Evolutionary conservation across 1,284 basidiomycete genomes (phyloP).

Genomic region (Apiotrichum brassicae): DNA sequence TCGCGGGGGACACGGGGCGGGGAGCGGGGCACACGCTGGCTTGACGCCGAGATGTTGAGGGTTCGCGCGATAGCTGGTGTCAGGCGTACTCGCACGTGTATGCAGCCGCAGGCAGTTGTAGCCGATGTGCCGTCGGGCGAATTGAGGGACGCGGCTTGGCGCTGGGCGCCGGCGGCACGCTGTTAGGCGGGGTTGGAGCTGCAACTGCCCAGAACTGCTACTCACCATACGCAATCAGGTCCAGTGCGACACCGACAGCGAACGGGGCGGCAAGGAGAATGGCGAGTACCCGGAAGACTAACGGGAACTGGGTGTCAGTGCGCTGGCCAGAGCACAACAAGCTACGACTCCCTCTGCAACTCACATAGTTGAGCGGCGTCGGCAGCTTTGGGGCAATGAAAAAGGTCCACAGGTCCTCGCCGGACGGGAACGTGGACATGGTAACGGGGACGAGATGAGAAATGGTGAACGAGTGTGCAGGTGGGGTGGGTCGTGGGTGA

Average conservation of each 20-base stretch:
- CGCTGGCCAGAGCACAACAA: neutral
- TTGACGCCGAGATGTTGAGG: constrained; percentile 31
- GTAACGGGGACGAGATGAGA: neutral
- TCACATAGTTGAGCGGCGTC: constrained; percentile 14
- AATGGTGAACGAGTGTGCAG: no score
- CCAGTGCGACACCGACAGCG: constrained; percentile 27
- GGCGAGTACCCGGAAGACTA: constrained; percentile 26
- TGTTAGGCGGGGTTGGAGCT: no score
- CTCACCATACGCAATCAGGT: constrained; percentile 35
- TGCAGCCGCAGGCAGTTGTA: no score
- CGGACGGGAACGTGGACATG: constrained; percentile 3
- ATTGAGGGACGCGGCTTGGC: no score
- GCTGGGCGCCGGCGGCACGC: no score
- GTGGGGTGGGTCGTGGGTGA: no score
- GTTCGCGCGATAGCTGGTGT: constrained; percentile 32
- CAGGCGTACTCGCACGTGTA: neutral
- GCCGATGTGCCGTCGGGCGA: no score
- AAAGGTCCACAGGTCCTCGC: constrained; percentile 1
- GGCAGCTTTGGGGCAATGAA: constrained; percentile 13
- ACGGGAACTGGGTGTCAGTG: constrained; percentile 21
- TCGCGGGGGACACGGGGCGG: constrained; percentile 15
- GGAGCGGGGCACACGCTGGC: constrained; percentile 32
- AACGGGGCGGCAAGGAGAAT: constrained; percentile 29
- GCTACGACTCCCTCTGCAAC: neutral
- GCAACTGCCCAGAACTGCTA: no score